Percentiles rank a stretch among this genome's conserved stretches.
Evolutionary conservation across 148 eudicot genomes (phyloP).

Genomic region (Gaultheria prostrata): DNA sequence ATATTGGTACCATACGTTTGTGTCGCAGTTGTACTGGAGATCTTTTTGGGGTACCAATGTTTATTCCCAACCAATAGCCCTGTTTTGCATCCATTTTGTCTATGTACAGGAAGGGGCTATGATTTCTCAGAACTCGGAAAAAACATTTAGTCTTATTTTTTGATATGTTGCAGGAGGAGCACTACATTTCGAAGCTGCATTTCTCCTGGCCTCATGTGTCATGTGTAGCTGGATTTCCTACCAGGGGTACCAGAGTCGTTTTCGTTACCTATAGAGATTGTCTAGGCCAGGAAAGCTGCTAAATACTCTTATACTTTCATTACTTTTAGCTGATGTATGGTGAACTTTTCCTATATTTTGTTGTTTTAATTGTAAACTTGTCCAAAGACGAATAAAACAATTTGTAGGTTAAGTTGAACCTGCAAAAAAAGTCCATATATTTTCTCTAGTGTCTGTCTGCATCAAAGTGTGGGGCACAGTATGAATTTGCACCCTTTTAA

Average conservation of each 20-base stretch:
- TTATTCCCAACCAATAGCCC: background rate
- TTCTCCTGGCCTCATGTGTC: constrained; percentile 92
- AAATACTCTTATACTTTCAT: background rate
- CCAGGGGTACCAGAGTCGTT: constrained; percentile 63
- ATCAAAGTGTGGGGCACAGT: background rate
- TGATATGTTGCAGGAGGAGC: constrained; percentile 67
- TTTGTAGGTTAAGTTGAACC: background rate
- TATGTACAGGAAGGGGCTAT: background rate
- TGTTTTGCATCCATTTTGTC: background rate
- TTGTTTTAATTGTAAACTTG: background rate
- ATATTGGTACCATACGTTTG: background rate
- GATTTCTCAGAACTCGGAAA: background rate
- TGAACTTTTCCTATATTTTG: background rate
- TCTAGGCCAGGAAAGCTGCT: constrained; percentile 46
- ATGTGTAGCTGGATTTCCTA: constrained; percentile 62
- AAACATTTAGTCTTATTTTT: background rate
- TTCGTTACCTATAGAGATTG: constrained; percentile 58
- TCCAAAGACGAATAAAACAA: background rate
- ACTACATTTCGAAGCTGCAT: constrained; percentile 61
- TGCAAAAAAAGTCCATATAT: background rate
- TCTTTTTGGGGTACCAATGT: background rate
- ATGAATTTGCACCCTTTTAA: background rate
- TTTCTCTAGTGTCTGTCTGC: background rate
- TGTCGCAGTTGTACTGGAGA: background rate
- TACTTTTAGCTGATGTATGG: background rate